Percentiles rank a stretch among this genome's conserved stretches.
Conservation (phyloP, 805 yeast genomes). For the Lachancea cidri region DNA sequence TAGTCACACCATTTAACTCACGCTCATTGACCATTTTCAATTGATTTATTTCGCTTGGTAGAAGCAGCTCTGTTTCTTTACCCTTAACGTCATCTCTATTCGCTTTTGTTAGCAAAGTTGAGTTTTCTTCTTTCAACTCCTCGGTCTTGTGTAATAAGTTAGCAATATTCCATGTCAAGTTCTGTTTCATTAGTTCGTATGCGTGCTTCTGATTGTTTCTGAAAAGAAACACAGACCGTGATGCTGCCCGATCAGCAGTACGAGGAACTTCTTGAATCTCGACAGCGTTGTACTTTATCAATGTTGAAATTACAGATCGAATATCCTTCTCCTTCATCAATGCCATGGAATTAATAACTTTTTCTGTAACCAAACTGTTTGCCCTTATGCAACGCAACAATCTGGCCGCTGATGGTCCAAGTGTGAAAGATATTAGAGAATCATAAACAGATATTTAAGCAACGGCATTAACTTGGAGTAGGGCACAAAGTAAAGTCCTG, state of each 20-base stretch:
- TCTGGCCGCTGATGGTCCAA: conserved; percentile 66
- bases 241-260: conserved; percentile 86
- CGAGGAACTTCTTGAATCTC: conserved; percentile 94
- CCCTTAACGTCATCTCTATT: conserved; percentile 89
- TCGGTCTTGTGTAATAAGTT: conserved; percentile 50
- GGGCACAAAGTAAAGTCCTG: conserved; percentile 59
- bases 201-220: conserved; percentile 56
- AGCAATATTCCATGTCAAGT: conserved; percentile 42
- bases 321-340: conserved; percentile 73
- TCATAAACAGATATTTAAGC: conserved; percentile 49
- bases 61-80: conserved; percentile 64
- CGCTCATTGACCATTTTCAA: conserved; percentile 53
- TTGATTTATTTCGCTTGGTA: conserved; percentile 72
- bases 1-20: conserved; percentile 51
- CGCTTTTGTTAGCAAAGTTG: conserved; percentile 68
- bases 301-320: conserved; percentile 60
- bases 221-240: conserved; percentile 80
- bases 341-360: conserved; percentile 67
- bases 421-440: conserved; percentile 50
- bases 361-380: conserved; percentile 75
- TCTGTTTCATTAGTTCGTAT: conserved; percentile 42
- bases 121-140: conserved; percentile 51
- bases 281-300: conserved; percentile 64
- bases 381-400: conserved; percentile 71
- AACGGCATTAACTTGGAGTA: conserved; percentile 44